Evolutionary conservation across 2,329 filamentous ascomycete species (phyloP).

Genomic region (Aspergillus sergii): DNA sequence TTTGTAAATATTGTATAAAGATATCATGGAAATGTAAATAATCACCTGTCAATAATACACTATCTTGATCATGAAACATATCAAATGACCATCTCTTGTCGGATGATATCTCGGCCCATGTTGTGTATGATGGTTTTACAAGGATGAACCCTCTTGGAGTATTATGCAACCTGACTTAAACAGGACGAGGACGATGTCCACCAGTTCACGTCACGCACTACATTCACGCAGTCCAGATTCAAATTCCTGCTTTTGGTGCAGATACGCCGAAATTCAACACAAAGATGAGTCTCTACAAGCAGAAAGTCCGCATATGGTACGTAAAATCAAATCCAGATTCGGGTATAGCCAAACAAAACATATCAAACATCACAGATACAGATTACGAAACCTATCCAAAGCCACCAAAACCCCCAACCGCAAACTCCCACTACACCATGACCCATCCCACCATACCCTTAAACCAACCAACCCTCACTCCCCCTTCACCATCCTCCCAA

Average conservation of each 20-base stretch:
- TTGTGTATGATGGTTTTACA: neutral
- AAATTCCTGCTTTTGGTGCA: neutral
- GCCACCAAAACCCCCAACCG: too few relatives aligned
- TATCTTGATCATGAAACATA: neutral
- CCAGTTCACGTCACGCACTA: neutral
- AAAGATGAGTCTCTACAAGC: neutral
- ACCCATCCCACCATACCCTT: too few relatives aligned
- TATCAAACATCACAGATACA: neutral
- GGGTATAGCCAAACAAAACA: neutral
- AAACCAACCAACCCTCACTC: neutral
- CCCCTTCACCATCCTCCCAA: conserved; percentile 9
- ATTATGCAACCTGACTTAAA: neutral
- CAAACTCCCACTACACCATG: too few relatives aligned
- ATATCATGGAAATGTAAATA: neutral
- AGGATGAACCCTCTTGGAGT: neutral
- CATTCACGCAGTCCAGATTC: neutral
- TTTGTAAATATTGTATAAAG: neutral
- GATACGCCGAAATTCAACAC: neutral
- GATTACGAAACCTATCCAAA: too few relatives aligned
- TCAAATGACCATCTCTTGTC: neutral
- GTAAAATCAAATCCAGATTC: neutral
- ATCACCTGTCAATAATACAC: neutral
- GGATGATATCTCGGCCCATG: neutral
- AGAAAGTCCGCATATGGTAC: neutral
- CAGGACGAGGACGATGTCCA: neutral